These are phyloP conservation scores for Conoideocrella luteorostrata DNA, from an alignment of 2,329 filamentous ascomycete genomes.

Conservation along the genomic window DNA sequence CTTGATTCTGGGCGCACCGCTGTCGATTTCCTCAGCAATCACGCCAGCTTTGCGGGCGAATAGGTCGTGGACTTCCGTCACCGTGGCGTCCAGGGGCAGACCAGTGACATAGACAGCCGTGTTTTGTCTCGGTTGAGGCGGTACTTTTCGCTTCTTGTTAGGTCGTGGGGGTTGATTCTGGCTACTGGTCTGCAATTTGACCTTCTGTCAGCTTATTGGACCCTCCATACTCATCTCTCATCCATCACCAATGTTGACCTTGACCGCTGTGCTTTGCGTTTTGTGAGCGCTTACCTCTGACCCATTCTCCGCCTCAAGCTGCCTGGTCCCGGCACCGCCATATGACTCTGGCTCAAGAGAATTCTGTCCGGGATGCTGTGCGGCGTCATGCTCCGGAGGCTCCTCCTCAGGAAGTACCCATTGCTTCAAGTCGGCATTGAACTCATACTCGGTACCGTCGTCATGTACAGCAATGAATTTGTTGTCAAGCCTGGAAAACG, in stretches of 20 bases:
- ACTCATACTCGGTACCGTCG: conserved; percentile 80
- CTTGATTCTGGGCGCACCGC: conserved; percentile 81
- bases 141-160: conserved; percentile 41
- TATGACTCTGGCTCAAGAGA: background rate
- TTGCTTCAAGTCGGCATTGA: conserved; percentile 60
- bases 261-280: too few relatives aligned
- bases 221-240: too few relatives aligned
- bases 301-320: conserved; percentile 30
- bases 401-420: conserved; percentile 65
- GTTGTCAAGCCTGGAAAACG: conserved; percentile 74
- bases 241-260: too few relatives aligned
- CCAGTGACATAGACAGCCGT: conserved; percentile 90
- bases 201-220: background rate
- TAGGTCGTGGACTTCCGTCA: conserved; percentile 72
- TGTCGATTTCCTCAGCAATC: conserved; percentile 91
- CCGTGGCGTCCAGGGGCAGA: conserved; percentile 70
- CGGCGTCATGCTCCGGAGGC: conserved; percentile 27
- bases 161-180: conserved; percentile 21
- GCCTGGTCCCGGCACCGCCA: conserved; percentile 33
- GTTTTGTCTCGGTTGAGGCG: conserved; percentile 58
- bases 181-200: background rate
- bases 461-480: conserved; percentile 82
- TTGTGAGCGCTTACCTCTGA: conserved; percentile 36
- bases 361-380: background rate
- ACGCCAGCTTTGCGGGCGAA: conserved; percentile 84